Percentiles rank a stretch among this genome's conserved stretches.
phyloP scores from a whole-genome alignment of 495 filamentous ascomycete genomes.

The Neurospora cerealis region DNA sequence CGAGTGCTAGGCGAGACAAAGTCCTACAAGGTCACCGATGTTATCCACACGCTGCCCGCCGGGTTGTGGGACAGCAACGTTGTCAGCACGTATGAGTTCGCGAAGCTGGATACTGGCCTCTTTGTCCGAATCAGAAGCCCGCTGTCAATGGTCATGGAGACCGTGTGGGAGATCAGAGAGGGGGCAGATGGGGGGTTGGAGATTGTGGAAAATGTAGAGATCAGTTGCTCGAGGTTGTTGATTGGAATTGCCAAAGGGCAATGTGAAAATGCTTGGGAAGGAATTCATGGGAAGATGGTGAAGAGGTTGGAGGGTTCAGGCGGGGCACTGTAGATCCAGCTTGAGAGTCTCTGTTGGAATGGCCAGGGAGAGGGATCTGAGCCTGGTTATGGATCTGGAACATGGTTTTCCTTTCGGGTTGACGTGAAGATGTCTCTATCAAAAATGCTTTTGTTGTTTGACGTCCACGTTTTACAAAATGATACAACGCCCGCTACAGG shows the following conservation, averaged over 20 bases:
- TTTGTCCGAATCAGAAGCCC: constrained; percentile 38
- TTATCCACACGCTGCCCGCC: constrained; percentile 30
- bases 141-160: constrained; percentile 36
- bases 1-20: constrained; percentile 1
- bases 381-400: not conserved
- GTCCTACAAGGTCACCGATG: constrained; percentile 23
- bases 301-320: constrained; percentile 18
- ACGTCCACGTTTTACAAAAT: not conserved
- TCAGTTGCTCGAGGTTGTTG: constrained; percentile 32
- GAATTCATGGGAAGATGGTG: constrained; percentile 33
- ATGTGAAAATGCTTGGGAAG: constrained; percentile 31
- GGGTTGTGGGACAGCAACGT: constrained; percentile 38
- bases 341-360: not conserved
- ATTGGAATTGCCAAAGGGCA: constrained; percentile 31
- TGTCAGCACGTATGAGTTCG: constrained; percentile 36
- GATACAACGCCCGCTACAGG: not conserved
- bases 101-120: constrained; percentile 25
- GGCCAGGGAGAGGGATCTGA: not conserved
- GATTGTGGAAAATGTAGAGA: constrained; percentile 30
- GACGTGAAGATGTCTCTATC: not conserved
- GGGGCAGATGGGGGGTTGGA: constrained; percentile 13
- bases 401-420: not conserved
- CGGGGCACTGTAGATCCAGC: not conserved
- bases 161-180: constrained; percentile 27
- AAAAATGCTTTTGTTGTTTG: not conserved